Base-by-base conservation (phyloP, 2,329 filamentous ascomycete species). In the Leptographium wingfieldii region DNA sequence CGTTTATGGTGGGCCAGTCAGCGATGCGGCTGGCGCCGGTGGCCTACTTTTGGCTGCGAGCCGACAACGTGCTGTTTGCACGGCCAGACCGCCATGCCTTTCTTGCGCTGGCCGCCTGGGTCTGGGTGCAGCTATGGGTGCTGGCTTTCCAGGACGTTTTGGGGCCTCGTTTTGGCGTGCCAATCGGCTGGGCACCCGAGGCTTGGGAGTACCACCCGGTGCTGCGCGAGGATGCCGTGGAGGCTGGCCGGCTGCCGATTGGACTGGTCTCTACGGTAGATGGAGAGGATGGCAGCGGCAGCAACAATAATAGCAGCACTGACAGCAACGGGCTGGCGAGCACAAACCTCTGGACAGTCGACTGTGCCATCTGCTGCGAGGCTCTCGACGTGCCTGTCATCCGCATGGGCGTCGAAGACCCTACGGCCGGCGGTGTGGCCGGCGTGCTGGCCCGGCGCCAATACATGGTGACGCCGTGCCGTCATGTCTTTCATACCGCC, bases 401-500 rank as follows among this genome's bases (percentile, higher is more conserved):
- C 38, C 79, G 79, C 57, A 78, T 80, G 1, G 80, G 79, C 11
- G 77, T 78, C 49, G 77, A 79, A 52, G 79, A 80, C 11, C 71
- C 72, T 0, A 64, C 74, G 4, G 71, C 70, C 0, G 77, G 78
- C 53, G 80, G 82, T 38, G 80, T 85, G 61, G 76, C 83, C 0
- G 85, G 85, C 35, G 82, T 96, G 59, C 78, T 97, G 65, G 88
- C 88, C 38, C 79, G 92, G 62, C 82, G 92, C 56, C 79, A 82
- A 66, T 97, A 97, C 73, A 99, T 99, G 94, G 90, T 97, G 27
- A 99, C 94, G 60, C 94, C 94, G 55, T 99, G 94, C 72, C 79
- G 92, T 59, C 94, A 99, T 74, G 91, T 97, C 56, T 99, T 99
- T 71, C 94, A 99, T 70, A 94, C 86, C 60, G 77, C 80, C 38